Percentiles rank a stretch among this genome's conserved stretches.
Conservation (phyloP, 164 flowering plant species). For the Houttuynia cordata region DNA sequence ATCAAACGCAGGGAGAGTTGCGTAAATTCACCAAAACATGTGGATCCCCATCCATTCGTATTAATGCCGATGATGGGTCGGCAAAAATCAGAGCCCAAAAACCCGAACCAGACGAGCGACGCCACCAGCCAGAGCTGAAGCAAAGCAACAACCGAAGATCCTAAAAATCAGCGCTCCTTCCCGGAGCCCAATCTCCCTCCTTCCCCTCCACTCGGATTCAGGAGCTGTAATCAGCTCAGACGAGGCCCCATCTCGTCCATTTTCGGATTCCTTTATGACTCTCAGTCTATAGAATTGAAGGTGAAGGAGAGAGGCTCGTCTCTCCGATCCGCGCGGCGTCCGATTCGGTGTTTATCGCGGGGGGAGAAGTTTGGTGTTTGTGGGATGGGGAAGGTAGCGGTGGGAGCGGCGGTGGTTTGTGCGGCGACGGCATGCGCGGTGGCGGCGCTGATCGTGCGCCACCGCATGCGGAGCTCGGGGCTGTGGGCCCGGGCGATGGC, state of each 20-base stretch:
- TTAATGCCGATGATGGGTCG: too few species aligned
- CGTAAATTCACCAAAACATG: too few species aligned
- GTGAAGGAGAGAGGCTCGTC: background rate
- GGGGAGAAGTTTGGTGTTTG: background rate
- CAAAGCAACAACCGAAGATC: constrained; percentile 6
- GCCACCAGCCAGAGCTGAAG: too few species aligned
- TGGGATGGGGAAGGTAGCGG: constrained; percentile 43
- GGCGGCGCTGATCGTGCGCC: constrained; percentile 60
- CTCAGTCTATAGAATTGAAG: too few species aligned
- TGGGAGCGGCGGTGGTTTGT: constrained; percentile 60
- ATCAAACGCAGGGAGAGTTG: too few species aligned
- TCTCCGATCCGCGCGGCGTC: background rate
- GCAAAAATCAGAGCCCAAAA: too few species aligned
- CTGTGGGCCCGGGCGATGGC: constrained; percentile 51
- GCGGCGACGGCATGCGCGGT: constrained; percentile 75
- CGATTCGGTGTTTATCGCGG: background rate
- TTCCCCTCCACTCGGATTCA: constrained; percentile 13
- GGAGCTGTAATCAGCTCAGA: background rate
- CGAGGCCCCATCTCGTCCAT: too few species aligned
- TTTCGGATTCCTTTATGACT: too few species aligned
- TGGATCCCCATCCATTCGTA: too few species aligned
- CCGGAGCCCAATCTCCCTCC: constrained; percentile 17
- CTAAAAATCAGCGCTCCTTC: constrained; percentile 8
- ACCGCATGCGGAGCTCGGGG: constrained; percentile 46
- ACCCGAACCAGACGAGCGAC: too few species aligned